Evolutionary conservation across 1,284 basidiomycete genomes (phyloP), one percentile per base, ranked within the genome.

Genomic region (Trichosporon ovoides): DNA sequence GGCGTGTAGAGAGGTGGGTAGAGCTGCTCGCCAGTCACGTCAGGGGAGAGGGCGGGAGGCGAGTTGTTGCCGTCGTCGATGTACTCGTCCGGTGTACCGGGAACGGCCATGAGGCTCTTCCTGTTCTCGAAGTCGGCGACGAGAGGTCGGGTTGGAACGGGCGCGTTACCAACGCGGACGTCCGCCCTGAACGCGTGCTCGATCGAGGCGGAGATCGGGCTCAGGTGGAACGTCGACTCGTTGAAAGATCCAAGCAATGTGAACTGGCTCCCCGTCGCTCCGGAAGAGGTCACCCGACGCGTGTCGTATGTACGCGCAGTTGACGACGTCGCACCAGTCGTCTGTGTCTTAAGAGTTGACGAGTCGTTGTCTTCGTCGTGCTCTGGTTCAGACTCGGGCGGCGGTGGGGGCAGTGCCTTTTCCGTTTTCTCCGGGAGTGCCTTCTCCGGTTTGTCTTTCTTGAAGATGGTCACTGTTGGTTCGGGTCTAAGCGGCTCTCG

Each of bases 101-200:
- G 43, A 12, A 48, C 22, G 16, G 43, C 43, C 24, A 48, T n/a
- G 24, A 48, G 43, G 14, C 22, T 28, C 43, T 48, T 48, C 22
- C 43, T 22, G 43, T 48, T 48, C 43, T 48, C 22, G 24, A 28
- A 28, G 43, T 48, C 43, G 43, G 43, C 43, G 16, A 48, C 22
- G 28, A 48, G 24, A 16, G 24, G 43, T 13, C 43, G 43, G 43
- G n/a, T 48, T 14, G 22, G 12, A 7, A 48, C 24, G 2, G 43
- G 43, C 43, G 24, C 43, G 16, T 16, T 16, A 22, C 43, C 43
- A 22, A 48, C 22, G 43, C 43, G 43, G 7, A 48, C 28, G 43
- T 48, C 43, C 22, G 22, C 22, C 43, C 28, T 48, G 43, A 48
- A 48, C 22, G 43, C 43, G 22, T 48, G 43, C 43, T 48, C 43